Evolutionary conservation across 352 stramenopile genomes (phyloP), one percentile per base, ranked within the genome.

Genomic region (Phytopythium mirpurense): DNA sequence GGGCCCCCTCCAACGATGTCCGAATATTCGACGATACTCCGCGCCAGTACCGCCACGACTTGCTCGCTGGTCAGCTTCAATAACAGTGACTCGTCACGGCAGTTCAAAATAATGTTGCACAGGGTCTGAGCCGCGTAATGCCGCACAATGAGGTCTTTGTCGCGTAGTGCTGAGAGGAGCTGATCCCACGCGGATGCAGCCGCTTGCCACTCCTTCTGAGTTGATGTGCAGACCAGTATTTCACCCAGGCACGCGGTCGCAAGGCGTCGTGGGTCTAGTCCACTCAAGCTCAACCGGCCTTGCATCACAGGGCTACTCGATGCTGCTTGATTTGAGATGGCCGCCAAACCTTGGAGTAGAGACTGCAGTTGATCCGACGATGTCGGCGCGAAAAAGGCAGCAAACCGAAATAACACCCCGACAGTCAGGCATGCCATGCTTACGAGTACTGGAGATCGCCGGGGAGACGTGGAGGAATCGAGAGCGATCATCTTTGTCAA

Each of bases 191-290:
- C 65, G 1, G 60, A 53, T 26, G 60, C 54, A 2, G 72, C 65
- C 23, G 86, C 43, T 23, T 69, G 49, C 55, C 57, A 71, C 16
- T 77, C 62, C 23, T 80, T 66, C 46, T 88, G 77, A 0, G 81
- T 85, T 10, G 78, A 72, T 12, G 83, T 74, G 52, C 90, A 90
- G 53, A 91, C 90, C 0, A 89, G 47, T 19, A 92, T 56, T 53
- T 92, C 81, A 8, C 83, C 83, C 2, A 94, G 58, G 53, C 79
- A 86, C 5, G 77, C 65, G 5, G 82, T 49, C 9, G 81, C 68
- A 45, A 71, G 21, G 18, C 61, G 50, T 23, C 65, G 62, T 56
- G 58, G 50, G 5, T 69, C 27, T 24, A 68, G 53, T 34, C 16
- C 46, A 18, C 9, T 51, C 8, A 2, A 8, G 0, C 23, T 32